Percentiles rank a stretch among this genome's conserved stretches.
phyloP scores from a whole-genome alignment of 441 rosid species.

The Pelargonium citronellum region DNA sequence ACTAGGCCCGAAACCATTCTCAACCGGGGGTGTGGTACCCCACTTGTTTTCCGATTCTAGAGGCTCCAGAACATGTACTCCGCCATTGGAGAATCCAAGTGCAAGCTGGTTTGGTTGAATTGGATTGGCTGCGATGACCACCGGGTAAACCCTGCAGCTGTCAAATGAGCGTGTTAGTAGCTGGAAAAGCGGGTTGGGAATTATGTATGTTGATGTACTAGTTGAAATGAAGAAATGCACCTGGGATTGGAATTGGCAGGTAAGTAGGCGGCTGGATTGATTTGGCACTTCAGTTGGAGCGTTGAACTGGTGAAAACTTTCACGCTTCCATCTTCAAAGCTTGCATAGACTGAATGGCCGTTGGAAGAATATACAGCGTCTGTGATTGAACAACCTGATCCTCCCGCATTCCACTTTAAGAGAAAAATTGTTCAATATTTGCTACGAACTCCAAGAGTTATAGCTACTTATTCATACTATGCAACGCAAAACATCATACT shows the following conservation, averaged over 20 bases:
- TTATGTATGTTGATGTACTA: background rate
- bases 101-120: constrained; percentile 32
- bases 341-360: constrained; percentile 57
- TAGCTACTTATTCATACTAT: too few relatives aligned
- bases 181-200: background rate
- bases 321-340: constrained; percentile 68
- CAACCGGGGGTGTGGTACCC: constrained; percentile 30
- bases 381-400: constrained; percentile 61
- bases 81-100: constrained; percentile 30
- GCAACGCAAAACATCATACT: too few relatives aligned
- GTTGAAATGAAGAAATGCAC: background rate
- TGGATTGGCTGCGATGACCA: constrained; percentile 33
- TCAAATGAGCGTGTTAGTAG: constrained; percentile 8
- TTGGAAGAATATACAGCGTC: constrained; percentile 76
- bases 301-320: constrained; percentile 52
- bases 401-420: constrained; percentile 21
- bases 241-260: constrained; percentile 53
- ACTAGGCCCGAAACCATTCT: constrained; percentile 43
- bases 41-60: constrained; percentile 26
- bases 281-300: constrained; percentile 63
- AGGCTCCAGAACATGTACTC: constrained; percentile 34
- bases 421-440: background rate
- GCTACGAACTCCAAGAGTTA: too few relatives aligned
- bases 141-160: constrained; percentile 36
- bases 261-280: constrained; percentile 54